Conservation (phyloP, 2,329 filamentous ascomycete genomes). For the Sclerotinia glacialis region DNA sequence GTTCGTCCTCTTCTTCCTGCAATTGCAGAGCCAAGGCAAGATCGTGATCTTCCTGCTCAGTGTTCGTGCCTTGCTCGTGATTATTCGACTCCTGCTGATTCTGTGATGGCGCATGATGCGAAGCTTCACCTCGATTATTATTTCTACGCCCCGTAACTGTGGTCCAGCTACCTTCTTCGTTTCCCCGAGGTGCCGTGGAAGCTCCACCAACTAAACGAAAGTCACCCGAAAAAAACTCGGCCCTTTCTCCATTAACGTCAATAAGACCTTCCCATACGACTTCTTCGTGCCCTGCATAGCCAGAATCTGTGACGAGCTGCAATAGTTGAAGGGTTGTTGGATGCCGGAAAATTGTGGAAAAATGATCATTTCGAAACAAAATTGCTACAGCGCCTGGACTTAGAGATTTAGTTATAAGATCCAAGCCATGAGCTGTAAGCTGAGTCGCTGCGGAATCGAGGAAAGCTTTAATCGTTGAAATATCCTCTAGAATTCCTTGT, state of each 20-base stretch:
- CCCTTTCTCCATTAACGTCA: conserved; percentile 79
- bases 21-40: conserved; percentile 86
- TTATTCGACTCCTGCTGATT: conserved; percentile 20
- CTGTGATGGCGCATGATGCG: background rate
- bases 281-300: conserved; percentile 82
- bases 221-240: conserved; percentile 85
- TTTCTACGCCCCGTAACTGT: conserved; percentile 25
- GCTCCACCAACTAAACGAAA: conserved; percentile 76
- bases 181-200: conserved; percentile 20
- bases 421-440: conserved; percentile 76
- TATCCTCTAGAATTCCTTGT: conserved; percentile 77
- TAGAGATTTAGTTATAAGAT: conserved; percentile 68
- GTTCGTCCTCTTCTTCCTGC: conserved; percentile 89
- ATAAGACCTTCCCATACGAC: conserved; percentile 94
- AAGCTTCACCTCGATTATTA: conserved; percentile 6
- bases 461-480: conserved; percentile 80
- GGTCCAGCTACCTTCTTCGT: conserved; percentile 29
- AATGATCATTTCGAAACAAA: conserved; percentile 95
- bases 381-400: conserved; percentile 80
- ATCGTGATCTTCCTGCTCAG: conserved; percentile 76
- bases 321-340: conserved; percentile 72
- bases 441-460: conserved; percentile 80
- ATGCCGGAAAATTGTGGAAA: conserved; percentile 89
- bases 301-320: conserved; percentile 87
- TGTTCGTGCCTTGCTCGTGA: conserved; percentile 32